Evolutionary conservation across 768 basidiomycete species (phyloP), one percentile per base, ranked within the genome.

Genomic region (Termitomyces sp.): DNA sequence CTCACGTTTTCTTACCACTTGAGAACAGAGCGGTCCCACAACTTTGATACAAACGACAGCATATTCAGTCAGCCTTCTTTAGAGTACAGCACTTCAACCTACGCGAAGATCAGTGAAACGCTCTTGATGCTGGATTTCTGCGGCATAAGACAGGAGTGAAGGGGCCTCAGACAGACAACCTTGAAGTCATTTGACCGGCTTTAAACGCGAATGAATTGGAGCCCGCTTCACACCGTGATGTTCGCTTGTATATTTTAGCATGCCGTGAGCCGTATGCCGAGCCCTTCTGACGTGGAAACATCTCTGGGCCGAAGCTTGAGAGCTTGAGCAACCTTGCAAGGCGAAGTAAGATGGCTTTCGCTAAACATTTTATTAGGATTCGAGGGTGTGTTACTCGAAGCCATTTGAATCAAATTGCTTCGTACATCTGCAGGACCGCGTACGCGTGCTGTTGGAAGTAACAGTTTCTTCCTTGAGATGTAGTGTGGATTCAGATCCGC

Each of bases 21-120:
- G 91, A 91, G 73, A 93, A 92, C 44, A 93, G 76, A 45, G 91
- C 91, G 4, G 91, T 93, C 65, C 91, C 91, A 68, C 91, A 92
- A 15, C 89, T 91, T 47, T 2, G 8, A 13, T 30, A 11, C 2
- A 18, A 31, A 31, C 30, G 12, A 11, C 4, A 7, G 1, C 7
- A 24, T 1, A 37, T 18, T 41, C 18, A 53, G 8, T 18, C 6
- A 11, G 27, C 11, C 3, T 7, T 30, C 6, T 0, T n/a, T 1
- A 13, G 27, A 53, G 2, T 16, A n/a, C 27, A 20, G 11, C 5
- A 18, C 6, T n/a, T 53, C 11, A 6, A 53, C 39, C n/a, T 13
- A 53, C 52, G 52, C 52, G 16, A 53, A 41, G n/a, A 53, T 53
- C 18, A 53, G n/a, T 12, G 52, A 41, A 31, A 65, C 54, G 2